Percentiles rank a stretch among this genome's conserved stretches.
Conservation (phyloP, 345 rosid species). For the Populus davidiana region DNA sequence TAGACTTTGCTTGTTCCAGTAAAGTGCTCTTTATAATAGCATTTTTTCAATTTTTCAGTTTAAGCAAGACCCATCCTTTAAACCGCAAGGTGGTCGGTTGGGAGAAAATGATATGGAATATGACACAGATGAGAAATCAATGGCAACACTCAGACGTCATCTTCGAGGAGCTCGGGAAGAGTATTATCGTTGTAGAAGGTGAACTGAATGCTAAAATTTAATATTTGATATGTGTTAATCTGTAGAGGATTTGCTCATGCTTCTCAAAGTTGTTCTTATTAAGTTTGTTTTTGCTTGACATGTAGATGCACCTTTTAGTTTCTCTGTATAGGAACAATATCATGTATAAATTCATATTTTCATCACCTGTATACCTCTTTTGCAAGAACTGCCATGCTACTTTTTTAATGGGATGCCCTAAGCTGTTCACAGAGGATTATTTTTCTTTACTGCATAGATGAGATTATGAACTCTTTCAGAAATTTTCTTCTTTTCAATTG, state of each 20-base stretch:
- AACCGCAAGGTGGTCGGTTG: constrained; percentile 95
- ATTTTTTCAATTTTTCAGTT: constrained; percentile 48
- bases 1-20: not conserved
- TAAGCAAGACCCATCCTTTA: constrained; percentile 87
- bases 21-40: constrained; percentile 4
- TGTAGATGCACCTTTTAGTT: not conserved
- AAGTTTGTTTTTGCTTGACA: constrained; percentile 1
- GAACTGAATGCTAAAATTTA: constrained; percentile 6
- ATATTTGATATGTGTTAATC: constrained; percentile 1
- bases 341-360: not conserved
- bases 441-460: not conserved
- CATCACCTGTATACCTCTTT: not conserved
- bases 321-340: not conserved
- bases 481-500: not conserved
- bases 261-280: not conserved
- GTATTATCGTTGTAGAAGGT: constrained; percentile 97
- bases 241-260: not conserved
- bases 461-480: not conserved
- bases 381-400: not conserved
- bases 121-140: constrained; percentile 97
- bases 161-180: constrained; percentile 88
- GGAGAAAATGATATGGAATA: constrained; percentile 99
- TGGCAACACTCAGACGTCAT: constrained; percentile 98
- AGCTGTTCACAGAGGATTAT: not conserved
- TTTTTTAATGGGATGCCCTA: constrained; percentile 1